These are phyloP conservation scores for Pugionium cornutum DNA, from an alignment of 345 rosid species.

Conservation along the genomic window DNA sequence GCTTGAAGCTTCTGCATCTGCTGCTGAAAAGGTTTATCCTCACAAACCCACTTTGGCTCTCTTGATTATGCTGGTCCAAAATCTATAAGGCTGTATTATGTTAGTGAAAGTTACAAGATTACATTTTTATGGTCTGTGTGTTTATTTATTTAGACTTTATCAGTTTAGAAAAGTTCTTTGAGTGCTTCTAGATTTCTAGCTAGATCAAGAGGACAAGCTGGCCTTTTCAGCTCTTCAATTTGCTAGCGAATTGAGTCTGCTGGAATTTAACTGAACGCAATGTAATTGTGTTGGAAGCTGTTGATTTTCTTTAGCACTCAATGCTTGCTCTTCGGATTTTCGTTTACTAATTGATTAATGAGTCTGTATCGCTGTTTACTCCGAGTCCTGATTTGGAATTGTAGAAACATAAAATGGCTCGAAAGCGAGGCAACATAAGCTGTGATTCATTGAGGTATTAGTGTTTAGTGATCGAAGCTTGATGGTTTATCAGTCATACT, in stretches of 20 bases:
- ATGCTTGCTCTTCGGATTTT: not conserved
- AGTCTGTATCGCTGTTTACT: not conserved
- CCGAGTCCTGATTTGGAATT: not conserved
- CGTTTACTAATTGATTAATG: not conserved
- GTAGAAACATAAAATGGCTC: not conserved
- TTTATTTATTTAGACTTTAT: not conserved
- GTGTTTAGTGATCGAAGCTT: not conserved
- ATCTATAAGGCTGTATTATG: not conserved
- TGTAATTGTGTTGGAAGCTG: not conserved
- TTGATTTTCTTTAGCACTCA: not conserved
- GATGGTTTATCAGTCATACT: not conserved
- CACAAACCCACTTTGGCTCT: not conserved
- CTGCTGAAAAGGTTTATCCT: slow-evolving; percentile 67
- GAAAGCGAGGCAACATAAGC: not conserved
- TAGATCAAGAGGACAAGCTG: not conserved
- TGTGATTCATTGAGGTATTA: not conserved
- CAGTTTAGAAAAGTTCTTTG: not conserved
- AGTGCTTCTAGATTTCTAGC: not conserved
- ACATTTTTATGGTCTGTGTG: not conserved
- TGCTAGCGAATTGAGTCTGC: too few relatives aligned
- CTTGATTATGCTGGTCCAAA: not conserved
- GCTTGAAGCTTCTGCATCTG: slow-evolving; percentile 68
- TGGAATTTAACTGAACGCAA: too few relatives aligned
- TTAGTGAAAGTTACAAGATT: not conserved
- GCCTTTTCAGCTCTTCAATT: too few relatives aligned